Base-by-base conservation (phyloP, 2,329 filamentous ascomycete genomes). In the Aspergillus ochraceoroseus region DNA sequence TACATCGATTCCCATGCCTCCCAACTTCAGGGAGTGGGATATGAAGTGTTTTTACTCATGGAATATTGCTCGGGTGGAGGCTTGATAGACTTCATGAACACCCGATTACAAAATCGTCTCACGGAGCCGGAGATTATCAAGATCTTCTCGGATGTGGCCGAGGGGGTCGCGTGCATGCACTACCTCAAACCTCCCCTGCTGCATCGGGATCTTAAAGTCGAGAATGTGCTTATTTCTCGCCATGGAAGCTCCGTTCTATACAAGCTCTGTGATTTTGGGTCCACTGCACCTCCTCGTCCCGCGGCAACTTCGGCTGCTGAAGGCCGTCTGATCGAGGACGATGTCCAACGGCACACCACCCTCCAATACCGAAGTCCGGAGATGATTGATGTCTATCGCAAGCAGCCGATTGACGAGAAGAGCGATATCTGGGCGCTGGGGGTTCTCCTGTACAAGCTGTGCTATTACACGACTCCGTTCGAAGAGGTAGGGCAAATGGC, bases 71-170 rank as follows among this genome's bases (percentile, higher is more conserved):
- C 85, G 58, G 92, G 92, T 35, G 92, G 92, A 50, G 90, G 92
- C 23, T 70, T 98, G 62, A 98, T 98, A 63, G 92, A 98, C 70
- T 98, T 96, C 64, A 98, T 98, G 92, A 98, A 98, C 68, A 98
- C 92, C 23, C 80, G 92, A 38, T 71, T 98, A 57, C 92, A 98
- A 68, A 89, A 98, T 64, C 85, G 92, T 35, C 74, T 98, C 65
- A 98, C 90, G 23, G 92, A 98, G 70, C 90, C 92, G 34, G 92
- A 98, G 72, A 95, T 98, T 54, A 72, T 98, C 56, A 85, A 89
- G 71, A 96, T 98, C 66, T 96, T 98, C 68, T 84, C 84, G 36
- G 92, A 98, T 63, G 87, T 95, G 40, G 85, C 89, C 32, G 90
- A 96, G 69, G 92, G 92, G 25, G 88, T 98, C 30, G 92, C 92